These are phyloP conservation scores for Fomitiporia mediterranea DNA, from an alignment of 1,284 basidiomycete genomes.

Conservation along the genomic window DNA sequence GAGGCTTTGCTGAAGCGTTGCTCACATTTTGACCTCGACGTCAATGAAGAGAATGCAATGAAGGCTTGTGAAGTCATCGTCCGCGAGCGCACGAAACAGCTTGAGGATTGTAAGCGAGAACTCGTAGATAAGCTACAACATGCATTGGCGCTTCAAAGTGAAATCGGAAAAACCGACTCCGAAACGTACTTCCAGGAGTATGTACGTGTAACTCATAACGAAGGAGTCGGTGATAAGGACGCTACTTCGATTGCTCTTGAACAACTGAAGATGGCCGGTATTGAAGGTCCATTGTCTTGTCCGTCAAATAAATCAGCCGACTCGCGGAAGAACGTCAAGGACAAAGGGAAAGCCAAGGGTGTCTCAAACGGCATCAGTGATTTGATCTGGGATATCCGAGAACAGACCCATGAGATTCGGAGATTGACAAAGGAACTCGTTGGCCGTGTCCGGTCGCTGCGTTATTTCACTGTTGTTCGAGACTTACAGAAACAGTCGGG, in stretches of 20 bases:
- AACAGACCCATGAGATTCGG: conserved; percentile 82
- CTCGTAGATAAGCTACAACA: conserved; percentile 62
- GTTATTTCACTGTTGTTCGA: conserved; percentile 88
- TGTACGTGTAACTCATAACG: conserved; percentile 58
- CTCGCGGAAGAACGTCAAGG: conserved; percentile 31
- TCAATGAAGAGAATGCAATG: conserved; percentile 73
- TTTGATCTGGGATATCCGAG: conserved; percentile 76
- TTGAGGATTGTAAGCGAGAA: conserved; percentile 75
- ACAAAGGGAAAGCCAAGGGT: conserved; percentile 44
- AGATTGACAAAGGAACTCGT: conserved; percentile 83
- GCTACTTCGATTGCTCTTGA: conserved; percentile 57
- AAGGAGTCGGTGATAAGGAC: conserved; percentile 73
- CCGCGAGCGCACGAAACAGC: conserved; percentile 71
- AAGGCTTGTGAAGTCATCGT: conserved; percentile 92
- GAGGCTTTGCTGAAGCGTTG: conserved; percentile 91
- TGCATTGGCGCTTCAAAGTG: conserved; percentile 63
- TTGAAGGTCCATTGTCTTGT: conserved; percentile 32
- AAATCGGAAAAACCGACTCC: conserved; percentile 54
- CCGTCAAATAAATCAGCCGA: conserved; percentile 28
- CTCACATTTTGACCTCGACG: conserved; percentile 88
- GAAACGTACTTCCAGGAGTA: conserved; percentile 79
- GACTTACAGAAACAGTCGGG: conserved; percentile 76
- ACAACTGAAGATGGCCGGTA: conserved; percentile 61
- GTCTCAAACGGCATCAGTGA: conserved; percentile 50
- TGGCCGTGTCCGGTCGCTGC: conserved; percentile 81